Evolutionary conservation across 75 land plant genomes (phyloP).

Genomic region (Pinus taeda): DNA sequence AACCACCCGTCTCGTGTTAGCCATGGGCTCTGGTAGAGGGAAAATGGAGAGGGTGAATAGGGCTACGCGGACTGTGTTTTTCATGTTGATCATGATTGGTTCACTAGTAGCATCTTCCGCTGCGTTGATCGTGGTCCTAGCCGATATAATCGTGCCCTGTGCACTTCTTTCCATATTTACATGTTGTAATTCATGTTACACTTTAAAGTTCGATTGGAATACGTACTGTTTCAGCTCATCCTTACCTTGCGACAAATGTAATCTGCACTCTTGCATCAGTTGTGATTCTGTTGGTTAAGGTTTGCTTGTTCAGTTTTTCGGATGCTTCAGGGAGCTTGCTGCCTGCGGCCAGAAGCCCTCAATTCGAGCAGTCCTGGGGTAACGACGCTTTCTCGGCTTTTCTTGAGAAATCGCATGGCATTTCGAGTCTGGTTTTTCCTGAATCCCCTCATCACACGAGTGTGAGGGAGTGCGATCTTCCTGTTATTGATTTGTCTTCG

Average conservation of each 20-base stretch:
- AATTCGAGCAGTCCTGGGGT: constrained; percentile 11
- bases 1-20: too few relatives aligned
- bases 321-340: not conserved
- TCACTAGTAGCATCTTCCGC: constrained; percentile 37
- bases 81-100: constrained; percentile 35
- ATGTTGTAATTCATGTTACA: constrained; percentile 30
- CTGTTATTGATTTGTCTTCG: too few relatives aligned
- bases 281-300: constrained; percentile 6
- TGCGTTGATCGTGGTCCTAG: constrained; percentile 32
- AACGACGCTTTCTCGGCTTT: too few relatives aligned
- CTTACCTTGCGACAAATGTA: constrained; percentile 2
- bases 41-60: constrained; percentile 19
- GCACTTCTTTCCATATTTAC: constrained; percentile 26
- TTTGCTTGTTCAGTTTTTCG: constrained; percentile 1
- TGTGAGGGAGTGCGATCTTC: too few relatives aligned
- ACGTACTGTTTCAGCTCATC: constrained; percentile 33
- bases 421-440: too few relatives aligned
- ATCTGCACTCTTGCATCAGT: constrained; percentile 2
- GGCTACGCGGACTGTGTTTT: constrained; percentile 31
- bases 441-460: too few relatives aligned
- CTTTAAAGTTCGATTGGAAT: constrained; percentile 20
- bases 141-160: constrained; percentile 25
- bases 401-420: too few relatives aligned
- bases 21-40: constrained; percentile 38
- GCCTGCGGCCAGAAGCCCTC: constrained; percentile 7